Evolutionary conservation across 1,284 basidiomycete species (phyloP), one percentile per base, ranked within the genome.

Genomic region (Amylostereum areolatum): DNA sequence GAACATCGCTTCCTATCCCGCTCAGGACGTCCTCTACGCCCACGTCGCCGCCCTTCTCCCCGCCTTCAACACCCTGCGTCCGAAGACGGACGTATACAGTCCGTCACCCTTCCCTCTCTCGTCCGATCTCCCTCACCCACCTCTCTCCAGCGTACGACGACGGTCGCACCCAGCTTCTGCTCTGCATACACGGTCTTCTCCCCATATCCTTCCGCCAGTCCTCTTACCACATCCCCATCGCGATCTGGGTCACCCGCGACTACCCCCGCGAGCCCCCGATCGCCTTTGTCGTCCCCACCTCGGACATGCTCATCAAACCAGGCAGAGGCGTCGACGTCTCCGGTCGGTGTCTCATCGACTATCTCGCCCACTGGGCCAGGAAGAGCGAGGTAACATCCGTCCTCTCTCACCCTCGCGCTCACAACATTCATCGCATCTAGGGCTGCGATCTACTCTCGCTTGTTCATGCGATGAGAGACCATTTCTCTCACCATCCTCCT

Each of bases 31-130:
- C 50, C 69, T 84, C 40, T 74, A 72, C 52, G 59, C 73, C 8
- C 86, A 97, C 64, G 73, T 92, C 51, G 79, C 90, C 62, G 67
- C 74, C 30, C 74, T 76, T 9, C 78, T 97, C 49, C 59, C 67
- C 28, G 69, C 75, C 39, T 80, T 78, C 58, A 71, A 78, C 5
- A 78, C 88, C 11, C 77, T 97, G 45, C 76, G 85, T 4, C 92
- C 92, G 51, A 94, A 93, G 69, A 91, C 92, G 0, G 94, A 97
- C 62, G 83, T 94, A 7, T 97, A 95, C 77, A 97, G 92, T 93
- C 68, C 67, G 68, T 66, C 50, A 45, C 30, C 44, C 43, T 45
- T 43, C 56, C 50, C 28, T 52, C 47, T 10, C 31, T 50, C 34
- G 30, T 45, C 31, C 48, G 50, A 37, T 48, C 12, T 39, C 48